Base-by-base conservation (phyloP, 768 basidiomycete genomes). In the Hericium rajendrae region DNA sequence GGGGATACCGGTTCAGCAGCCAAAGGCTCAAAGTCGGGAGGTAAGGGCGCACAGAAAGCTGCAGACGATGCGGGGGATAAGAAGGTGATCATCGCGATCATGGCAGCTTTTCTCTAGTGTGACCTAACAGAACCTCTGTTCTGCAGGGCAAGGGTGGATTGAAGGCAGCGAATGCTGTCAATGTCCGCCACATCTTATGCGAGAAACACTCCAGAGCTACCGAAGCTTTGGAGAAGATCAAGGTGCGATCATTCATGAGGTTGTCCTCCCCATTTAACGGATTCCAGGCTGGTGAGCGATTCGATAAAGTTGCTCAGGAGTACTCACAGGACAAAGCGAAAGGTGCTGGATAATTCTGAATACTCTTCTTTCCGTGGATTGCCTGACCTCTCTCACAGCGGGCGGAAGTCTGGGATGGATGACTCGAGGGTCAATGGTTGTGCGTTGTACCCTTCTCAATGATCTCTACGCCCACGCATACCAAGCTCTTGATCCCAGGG, bases 301-400 rank as follows among this genome's bases (percentile, higher is more conserved):
- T 93, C 67, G 87, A 91, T 71, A 93, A 91, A 69, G 87, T 91
- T 38, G 91, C 91, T 5, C 85, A 91, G 66, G 91, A 91, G 65
- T 92, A 89, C 62, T 92, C 91, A 1, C 90, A 91, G 69, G 91
- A 93, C 72, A 93, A 93, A 67, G 91, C 91, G 6, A 93, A 91
- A 78, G 80, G 90, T 86, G 56, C 20, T 67, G 37, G 9, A 15
- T 18, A 8, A 38, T 48, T 4, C 24, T 57, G 9, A 1, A 32
- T 15, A 4, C 49, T 4, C n/a, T 18, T 18, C 49, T 38, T 43
- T 41, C 16, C 6, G 20, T 39, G 10, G n/a, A 32, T n/a, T 55
- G 46, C 9, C 28, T 57, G 9, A 32, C 52, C 26, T 53, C 49
- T 38, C 43, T 46, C 28, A 39, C 32, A 91, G 91, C 83, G 66